Evolutionary conservation across 345 rosid species (phyloP).

Genomic region (Aethionema arabicum): DNA sequence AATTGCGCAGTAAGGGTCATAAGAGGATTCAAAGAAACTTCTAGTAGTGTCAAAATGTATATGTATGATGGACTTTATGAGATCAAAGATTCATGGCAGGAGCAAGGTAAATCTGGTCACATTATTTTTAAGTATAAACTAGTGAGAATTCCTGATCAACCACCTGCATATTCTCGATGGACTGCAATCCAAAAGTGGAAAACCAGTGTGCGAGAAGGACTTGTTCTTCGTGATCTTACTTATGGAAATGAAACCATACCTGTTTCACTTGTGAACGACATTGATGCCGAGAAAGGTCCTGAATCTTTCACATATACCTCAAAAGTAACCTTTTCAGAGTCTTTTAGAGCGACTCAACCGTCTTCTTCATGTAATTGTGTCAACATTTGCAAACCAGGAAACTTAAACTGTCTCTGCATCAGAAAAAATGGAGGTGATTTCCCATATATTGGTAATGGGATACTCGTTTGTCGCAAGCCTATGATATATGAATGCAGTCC

Average conservation of each 20-base stretch:
- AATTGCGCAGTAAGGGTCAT: slow-evolving; percentile 59
- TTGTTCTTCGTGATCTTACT: slow-evolving; percentile 57
- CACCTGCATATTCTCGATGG: slow-evolving; percentile 51
- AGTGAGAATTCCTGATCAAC: slow-evolving; percentile 54
- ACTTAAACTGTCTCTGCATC: slow-evolving; percentile 40
- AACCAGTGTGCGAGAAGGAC: slow-evolving; percentile 45
- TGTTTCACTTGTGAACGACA: slow-evolving; percentile 65
- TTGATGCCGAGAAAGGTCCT: slow-evolving; percentile 67
- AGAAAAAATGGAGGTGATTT: slow-evolving; percentile 37
- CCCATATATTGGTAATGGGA: slow-evolving; percentile 29
- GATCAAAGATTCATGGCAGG: slow-evolving; percentile 55
- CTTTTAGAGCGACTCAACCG: slow-evolving; percentile 24
- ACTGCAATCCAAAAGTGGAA: slow-evolving; percentile 56
- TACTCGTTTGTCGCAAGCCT: slow-evolving; percentile 26
- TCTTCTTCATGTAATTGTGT: slow-evolving; percentile 33
- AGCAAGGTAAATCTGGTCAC: slow-evolving; percentile 54
- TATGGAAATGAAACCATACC: slow-evolving; percentile 57
- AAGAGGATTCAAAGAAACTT: slow-evolving; percentile 51
- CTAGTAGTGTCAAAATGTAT: slow-evolving; percentile 43
- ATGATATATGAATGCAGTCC: slow-evolving; percentile 44
- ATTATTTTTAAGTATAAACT: slow-evolving; percentile 58
- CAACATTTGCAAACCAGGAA: slow-evolving; percentile 24
- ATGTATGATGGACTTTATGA: slow-evolving; percentile 61
- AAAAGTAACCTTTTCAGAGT: slow-evolving; percentile 39
- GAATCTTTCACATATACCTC: slow-evolving; percentile 52